Evolutionary conservation across 2,329 filamentous ascomycete genomes (phyloP).

Genomic region (Cladorrhinum sp.): DNA sequence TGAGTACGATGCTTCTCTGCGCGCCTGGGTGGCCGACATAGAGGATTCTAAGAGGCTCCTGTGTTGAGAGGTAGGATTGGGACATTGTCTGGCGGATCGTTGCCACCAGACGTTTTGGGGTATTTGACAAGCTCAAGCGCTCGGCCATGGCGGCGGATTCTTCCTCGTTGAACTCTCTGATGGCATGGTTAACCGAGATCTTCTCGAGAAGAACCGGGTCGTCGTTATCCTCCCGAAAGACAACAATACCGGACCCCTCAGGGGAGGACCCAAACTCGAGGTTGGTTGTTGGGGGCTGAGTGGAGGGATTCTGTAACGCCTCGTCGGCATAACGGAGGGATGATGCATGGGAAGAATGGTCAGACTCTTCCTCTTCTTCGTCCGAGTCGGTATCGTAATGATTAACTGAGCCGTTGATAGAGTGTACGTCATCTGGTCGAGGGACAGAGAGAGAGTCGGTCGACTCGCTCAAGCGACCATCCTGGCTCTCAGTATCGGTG

Average conservation of each 20-base stretch:
- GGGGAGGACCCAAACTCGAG: constrained; percentile 22
- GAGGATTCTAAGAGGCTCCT: constrained; percentile 47
- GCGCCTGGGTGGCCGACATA: constrained; percentile 45
- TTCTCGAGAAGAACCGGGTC: constrained; percentile 33
- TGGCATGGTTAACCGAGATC: constrained; percentile 46
- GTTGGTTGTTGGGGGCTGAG: constrained; percentile 28
- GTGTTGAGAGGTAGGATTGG: constrained; percentile 41
- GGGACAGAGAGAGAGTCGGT: constrained; percentile 48
- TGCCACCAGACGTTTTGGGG: constrained; percentile 38
- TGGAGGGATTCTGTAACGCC: constrained; percentile 43
- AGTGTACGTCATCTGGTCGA: constrained; percentile 51
- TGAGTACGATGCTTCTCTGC: constrained; percentile 42
- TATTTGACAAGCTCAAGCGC: constrained; percentile 32
- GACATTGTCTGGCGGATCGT: constrained; percentile 50
- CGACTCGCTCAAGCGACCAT: constrained; percentile 48
- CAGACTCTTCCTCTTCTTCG: constrained; percentile 39
- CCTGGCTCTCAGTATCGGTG: constrained; percentile 50
- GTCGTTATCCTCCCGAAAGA: constrained; percentile 40
- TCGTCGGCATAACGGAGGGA: constrained; percentile 51
- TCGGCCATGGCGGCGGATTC: constrained; percentile 37
- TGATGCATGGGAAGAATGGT: constrained; percentile 33
- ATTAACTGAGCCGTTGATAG: constrained; percentile 48
- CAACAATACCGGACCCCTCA: constrained; percentile 20
- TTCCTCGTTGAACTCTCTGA: constrained; percentile 41
- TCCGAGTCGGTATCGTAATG: constrained; percentile 38